Base-by-base conservation (phyloP, 306 rosid genomes). In the Abrus precatorius region DNA sequence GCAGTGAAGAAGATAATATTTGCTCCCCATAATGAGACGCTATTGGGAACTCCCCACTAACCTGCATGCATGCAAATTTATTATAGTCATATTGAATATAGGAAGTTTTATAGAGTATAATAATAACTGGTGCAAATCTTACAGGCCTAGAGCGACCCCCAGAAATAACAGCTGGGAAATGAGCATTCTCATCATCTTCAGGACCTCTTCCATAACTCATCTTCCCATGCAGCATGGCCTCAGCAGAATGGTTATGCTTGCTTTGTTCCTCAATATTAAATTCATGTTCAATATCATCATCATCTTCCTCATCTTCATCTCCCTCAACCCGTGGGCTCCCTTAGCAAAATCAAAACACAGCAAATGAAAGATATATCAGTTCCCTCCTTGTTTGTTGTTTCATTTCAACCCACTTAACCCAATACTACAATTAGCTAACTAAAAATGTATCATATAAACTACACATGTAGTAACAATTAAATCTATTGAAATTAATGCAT, bases 271-370 rank as follows among this genome's bases (percentile, higher is more conserved):
- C 85, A 0, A 83, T 83, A 2, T 86, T 86, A 8, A 86, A 86
- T 32, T 86, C 89, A 52, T 95, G 97, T 62, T 95, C 99, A 63
- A 95, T 93, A 79, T 95, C 99, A 76, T 95, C 99, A 80, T 91
- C 82, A 44, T 86, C 99, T 72, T 95, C 97, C 80, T 95, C 99
- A 43, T 95, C 99, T 0, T 95, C 99, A 55, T 95, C 99, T 70
- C 99, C 99, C 68, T 90, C 93, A 50, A 95, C 99, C 63, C 99
- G 88, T 3, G 99, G 97, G 52, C 99, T 93, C 87, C 99, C 97
- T 92, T 45, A 8, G 6, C 78, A 74, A 34, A 49, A 64, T 75
- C 28, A 60, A 3, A 74, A 33, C 13, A n/a, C 41, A 54, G 6
- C 27, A 13, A 60, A 28, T 20, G 32, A 69, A 69, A 47, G 9